Evolutionary conservation across 1,139 yeast species (phyloP).

Genomic region (Taphrina betulina): DNA sequence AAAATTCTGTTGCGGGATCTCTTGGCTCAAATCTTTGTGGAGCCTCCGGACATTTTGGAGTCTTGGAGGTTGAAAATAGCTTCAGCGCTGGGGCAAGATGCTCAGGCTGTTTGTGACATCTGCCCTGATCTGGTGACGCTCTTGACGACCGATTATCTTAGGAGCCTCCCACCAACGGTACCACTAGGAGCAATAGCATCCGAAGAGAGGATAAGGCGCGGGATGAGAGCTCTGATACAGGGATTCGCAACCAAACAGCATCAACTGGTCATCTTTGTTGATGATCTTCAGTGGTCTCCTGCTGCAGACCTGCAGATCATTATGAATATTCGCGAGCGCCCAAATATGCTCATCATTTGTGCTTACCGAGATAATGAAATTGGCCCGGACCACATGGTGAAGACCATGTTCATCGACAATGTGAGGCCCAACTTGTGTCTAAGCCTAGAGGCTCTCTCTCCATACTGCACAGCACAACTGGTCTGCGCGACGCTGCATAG

Average conservation of each 20-base stretch:
- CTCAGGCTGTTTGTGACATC: conserved; percentile 14
- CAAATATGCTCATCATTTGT: conserved; percentile 17
- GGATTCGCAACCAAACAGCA: conserved; percentile 10
- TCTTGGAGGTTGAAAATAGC: background rate
- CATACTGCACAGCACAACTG: background rate
- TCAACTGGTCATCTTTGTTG: conserved; percentile 27
- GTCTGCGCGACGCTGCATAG: conserved; percentile 25
- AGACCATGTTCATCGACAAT: conserved; percentile 15
- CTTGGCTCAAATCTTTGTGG: conserved; percentile 22
- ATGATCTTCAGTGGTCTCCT: conserved; percentile 32
- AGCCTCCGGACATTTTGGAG: conserved; percentile 1
- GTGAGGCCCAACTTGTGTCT: conserved; percentile 1
- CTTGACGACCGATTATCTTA: conserved; percentile 7
- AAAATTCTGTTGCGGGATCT: conserved; percentile 8
- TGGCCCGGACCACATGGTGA: conserved; percentile 16
- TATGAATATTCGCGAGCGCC: conserved; percentile 14
- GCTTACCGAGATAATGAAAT: conserved; percentile 32
- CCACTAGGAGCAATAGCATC: conserved; percentile 25
- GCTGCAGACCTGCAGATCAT: conserved; percentile 18
- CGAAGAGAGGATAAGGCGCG: conserved; percentile 25
- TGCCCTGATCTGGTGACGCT: conserved; percentile 23
- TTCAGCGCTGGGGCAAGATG: conserved; percentile 12
- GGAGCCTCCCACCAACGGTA: conserved; percentile 13
- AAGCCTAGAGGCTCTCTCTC: conserved; percentile 8
- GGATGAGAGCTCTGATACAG: conserved; percentile 11